Conservation (phyloP, 805 yeast species). For the Teunomyces barrocoloradensis region DNA sequence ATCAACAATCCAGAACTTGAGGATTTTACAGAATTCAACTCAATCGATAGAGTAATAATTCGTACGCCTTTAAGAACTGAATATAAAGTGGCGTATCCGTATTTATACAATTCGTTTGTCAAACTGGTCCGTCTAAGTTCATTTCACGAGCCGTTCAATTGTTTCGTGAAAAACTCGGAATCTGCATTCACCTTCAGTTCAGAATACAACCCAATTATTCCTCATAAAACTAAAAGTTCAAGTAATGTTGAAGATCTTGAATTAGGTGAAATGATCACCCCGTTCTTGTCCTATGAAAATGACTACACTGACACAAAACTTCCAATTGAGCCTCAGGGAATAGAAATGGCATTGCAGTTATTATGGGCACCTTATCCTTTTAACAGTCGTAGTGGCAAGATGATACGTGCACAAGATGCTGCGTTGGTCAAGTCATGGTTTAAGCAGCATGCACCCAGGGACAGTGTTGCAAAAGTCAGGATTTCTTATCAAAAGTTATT, state of each 20-base stretch:
- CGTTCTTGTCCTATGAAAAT: constrained; percentile 41
- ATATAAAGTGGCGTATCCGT: constrained; percentile 83
- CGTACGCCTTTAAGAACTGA: constrained; percentile 77
- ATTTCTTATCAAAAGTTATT: constrained; percentile 88
- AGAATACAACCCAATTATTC: constrained; percentile 53
- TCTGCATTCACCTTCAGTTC: constrained; percentile 59
- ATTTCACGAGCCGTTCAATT: constrained; percentile 64
- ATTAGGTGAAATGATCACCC: constrained; percentile 38
- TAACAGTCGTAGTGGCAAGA: constrained; percentile 67
- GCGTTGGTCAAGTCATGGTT: constrained; percentile 83
- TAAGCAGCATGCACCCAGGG: constrained; percentile 59
- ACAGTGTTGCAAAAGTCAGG: constrained; percentile 71
- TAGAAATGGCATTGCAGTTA: constrained; percentile 56
- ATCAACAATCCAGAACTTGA: constrained; percentile 59
- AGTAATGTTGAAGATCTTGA: constrained; percentile 34
- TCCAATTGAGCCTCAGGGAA: constrained; percentile 40
- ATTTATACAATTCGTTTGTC: constrained; percentile 74
- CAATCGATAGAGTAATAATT: constrained; percentile 82
- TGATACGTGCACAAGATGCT: constrained; percentile 85
- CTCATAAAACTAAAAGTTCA: constrained; percentile 14
- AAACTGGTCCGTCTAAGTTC: constrained; percentile 58
- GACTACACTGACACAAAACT: constrained; percentile 4
- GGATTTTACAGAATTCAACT: constrained; percentile 87
- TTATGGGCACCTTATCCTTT: constrained; percentile 86
- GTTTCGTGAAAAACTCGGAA: constrained; percentile 46